Evolutionary conservation across 108 stramenopile species (phyloP), one percentile per base, ranked within the genome.

Genomic region (Parmales sp.): DNA sequence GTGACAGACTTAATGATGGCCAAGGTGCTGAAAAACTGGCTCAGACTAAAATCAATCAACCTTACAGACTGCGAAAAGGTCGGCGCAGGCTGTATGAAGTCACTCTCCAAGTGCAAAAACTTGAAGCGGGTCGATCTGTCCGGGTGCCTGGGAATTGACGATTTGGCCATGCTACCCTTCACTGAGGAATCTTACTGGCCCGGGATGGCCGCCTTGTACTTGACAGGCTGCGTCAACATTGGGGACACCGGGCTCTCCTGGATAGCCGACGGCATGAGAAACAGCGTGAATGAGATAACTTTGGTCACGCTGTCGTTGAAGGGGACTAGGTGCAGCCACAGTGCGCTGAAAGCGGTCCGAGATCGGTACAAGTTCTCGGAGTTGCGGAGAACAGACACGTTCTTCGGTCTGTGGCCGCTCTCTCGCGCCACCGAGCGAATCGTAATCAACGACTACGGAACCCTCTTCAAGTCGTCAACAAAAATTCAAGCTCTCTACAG

Each of bases 21-120:
- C 45, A 51, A 54, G 31, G 9, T 74, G 5, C 46, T 74, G 23
- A 5, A 48, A 6, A 23, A 51, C 23, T 51, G 69, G 37, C 39
- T 60, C 25, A 26, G 64, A 18, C 65, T 83, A 19, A 63, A 34
- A 2, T 37, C 43, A 8, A 51, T 63, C 41, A 72, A 75, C 68
- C n/a, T 80, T 16, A 69, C 74, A 19, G 76, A 74, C 38, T 83
- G 82, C 67, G 68, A 44, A 38, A 79, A 74, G 39, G 29, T 80
- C 26, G 71, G 76, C 18, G 66, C 69, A 13, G 43, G 70, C 16
- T 63, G 70, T 26, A 31, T 78, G 63, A 70, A 68, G 64, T 74
- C 74, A 0, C 28, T 83, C 20, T 50, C 77, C n/a, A 39, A 31
- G 20, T 83, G 82, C 48, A 2, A 51, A 29, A 66, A 74, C 6